A percentile compares a stretch with the other conserved stretches of the same genome.
phyloP scores from a whole-genome alignment of 2,329 filamentous ascomycete species.

The Colletotrichum sp. region DNA sequence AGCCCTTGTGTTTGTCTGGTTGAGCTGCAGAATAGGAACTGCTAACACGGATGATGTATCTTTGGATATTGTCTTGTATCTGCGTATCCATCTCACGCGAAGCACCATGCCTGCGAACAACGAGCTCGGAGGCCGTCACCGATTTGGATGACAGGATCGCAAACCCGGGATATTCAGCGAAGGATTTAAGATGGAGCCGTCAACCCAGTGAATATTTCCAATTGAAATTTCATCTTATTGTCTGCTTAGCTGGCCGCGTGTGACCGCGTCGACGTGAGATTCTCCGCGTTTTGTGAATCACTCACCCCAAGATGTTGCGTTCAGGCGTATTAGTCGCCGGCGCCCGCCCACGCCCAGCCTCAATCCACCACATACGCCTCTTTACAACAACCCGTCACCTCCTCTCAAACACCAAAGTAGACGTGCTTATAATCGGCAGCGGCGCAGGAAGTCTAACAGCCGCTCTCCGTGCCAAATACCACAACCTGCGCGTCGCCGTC shows the following conservation, averaged over 20 bases:
- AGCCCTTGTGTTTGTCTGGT: not conserved
- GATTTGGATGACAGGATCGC: not conserved
- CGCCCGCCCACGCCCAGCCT: not conserved
- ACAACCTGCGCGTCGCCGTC: constrained; percentile 29
- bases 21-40: not conserved
- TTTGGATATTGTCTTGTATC: not conserved
- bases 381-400: not conserved
- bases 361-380: not conserved
- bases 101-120: not conserved
- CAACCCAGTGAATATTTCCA: not conserved
- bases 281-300: not conserved
- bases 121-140: not conserved
- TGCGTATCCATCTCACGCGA: not conserved
- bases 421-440: constrained; percentile 34
- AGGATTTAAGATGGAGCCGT: not conserved
- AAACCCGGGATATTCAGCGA: not conserved
- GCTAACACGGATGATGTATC: accelerated
- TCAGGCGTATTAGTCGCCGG: not conserved
- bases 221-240: not conserved
- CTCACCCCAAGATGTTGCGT: not conserved
- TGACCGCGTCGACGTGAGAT: not conserved
- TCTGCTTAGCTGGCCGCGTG: not conserved
- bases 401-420: not conserved
- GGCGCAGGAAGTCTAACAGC: constrained; percentile 36
- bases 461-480: constrained; percentile 29